These are phyloP conservation scores for Durusdinium trenchii DNA, from an alignment of 73 alveolate species.

Conservation along the genomic window DNA sequence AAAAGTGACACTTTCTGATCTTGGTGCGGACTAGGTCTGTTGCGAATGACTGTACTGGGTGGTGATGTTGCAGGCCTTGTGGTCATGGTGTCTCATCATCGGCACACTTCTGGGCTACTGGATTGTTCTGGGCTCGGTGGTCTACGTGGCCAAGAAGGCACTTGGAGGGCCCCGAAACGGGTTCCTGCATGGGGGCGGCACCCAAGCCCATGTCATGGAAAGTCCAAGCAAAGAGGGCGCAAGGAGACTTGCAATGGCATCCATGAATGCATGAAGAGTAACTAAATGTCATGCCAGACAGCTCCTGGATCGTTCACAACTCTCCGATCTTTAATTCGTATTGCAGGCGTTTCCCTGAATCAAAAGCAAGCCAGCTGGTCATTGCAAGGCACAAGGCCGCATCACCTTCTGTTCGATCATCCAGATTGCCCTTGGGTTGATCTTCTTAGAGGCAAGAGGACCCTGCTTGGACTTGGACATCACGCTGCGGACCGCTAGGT, in stretches of 20 bases:
- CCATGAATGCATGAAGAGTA: neutral
- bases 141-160: slow-evolving; percentile 51
- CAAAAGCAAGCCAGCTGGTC: neutral
- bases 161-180: too few relatives aligned
- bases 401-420: neutral
- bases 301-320: neutral
- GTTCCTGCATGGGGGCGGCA: too few relatives aligned
- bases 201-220: too few relatives aligned
- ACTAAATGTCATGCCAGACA: neutral
- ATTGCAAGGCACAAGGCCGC: slow-evolving; percentile 43
- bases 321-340: neutral
- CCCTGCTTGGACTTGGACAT: neutral
- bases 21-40: too few relatives aligned
- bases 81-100: slow-evolving; percentile 45
- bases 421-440: neutral
- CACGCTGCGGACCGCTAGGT: neutral
- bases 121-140: slow-evolving; percentile 34
- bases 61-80: neutral
- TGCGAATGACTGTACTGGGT: neutral
- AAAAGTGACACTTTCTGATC: too few relatives aligned
- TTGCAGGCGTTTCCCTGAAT: neutral
- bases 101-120: slow-evolving; percentile 18
- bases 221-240: neutral
- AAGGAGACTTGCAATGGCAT: neutral
- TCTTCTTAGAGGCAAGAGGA: neutral